These are phyloP conservation scores for Aureobasidium sp. DNA, from an alignment of 2,329 filamentous ascomycete species.

Conservation along the genomic window DNA sequence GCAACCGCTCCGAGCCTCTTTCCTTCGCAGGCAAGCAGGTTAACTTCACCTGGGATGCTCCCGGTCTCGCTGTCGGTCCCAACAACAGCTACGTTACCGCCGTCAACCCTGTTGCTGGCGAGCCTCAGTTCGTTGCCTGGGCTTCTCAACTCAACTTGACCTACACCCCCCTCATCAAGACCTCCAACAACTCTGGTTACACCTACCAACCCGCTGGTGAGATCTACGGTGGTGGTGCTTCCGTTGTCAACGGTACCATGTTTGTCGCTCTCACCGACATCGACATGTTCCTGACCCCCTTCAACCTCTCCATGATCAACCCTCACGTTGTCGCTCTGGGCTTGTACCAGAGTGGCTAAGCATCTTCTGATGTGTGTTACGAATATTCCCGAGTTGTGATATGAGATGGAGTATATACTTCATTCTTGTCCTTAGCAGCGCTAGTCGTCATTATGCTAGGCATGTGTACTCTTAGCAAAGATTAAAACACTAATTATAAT, in stretches of 20 bases:
- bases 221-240: constrained; percentile 59
- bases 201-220: constrained; percentile 65
- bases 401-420: background rate
- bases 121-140: constrained; percentile 64
- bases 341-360: constrained; percentile 52
- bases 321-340: constrained; percentile 63
- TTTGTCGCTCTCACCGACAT: constrained; percentile 68
- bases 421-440: background rate
- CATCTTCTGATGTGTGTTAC: background rate
- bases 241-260: constrained; percentile 67
- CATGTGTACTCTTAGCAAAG: constrained; percentile 9
- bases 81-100: constrained; percentile 74
- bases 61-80: constrained; percentile 61
- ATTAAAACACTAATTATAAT: constrained; percentile 12
- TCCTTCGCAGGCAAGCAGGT: constrained; percentile 67
- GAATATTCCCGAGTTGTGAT: background rate
- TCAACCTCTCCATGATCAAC: constrained; percentile 67
- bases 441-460: background rate
- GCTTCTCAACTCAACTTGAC: constrained; percentile 58
- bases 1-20: constrained; percentile 62
- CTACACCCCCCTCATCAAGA: constrained; percentile 54
- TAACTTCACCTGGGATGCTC: constrained; percentile 62
- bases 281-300: constrained; percentile 62
- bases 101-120: constrained; percentile 39
- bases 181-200: constrained; percentile 51